Evolutionary conservation across 208 protist genomes (phyloP).

Genomic region (Novymonas esmeraldas): DNA sequence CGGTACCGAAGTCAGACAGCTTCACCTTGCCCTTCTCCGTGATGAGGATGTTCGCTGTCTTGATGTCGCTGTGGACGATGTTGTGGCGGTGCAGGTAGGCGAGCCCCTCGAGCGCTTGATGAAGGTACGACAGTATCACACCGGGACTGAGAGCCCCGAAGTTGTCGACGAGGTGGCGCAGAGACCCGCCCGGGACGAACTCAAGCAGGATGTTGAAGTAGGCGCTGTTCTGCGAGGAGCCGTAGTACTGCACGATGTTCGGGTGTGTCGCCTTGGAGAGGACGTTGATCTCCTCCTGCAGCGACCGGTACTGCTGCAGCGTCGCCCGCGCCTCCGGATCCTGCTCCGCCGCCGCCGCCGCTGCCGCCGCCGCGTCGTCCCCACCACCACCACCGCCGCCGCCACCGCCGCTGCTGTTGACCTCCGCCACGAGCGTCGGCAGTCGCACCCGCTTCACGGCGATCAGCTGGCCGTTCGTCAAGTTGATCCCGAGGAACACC

Average conservation of each 20-base stretch:
- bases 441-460: constrained; percentile 90
- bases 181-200: constrained; percentile 90
- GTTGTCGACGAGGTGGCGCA: constrained; percentile 89
- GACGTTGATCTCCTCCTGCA: constrained; percentile 91
- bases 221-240: constrained; percentile 73
- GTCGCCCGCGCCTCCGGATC: constrained; percentile 59
- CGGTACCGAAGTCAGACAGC: constrained; percentile 91
- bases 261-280: constrained; percentile 88
- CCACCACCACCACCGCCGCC: constrained; percentile 43
- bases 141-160: constrained; percentile 85
- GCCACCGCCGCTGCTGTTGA: constrained; percentile 20
- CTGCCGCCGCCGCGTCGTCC: constrained; percentile 51
- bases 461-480: constrained; percentile 90
- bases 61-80: constrained; percentile 93
- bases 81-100: constrained; percentile 86
- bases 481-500: constrained; percentile 91
- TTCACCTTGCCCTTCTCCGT: constrained; percentile 87
- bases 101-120: constrained; percentile 83
- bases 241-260: constrained; percentile 93
- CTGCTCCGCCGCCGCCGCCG: constrained; percentile 28
- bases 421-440: constrained; percentile 38
- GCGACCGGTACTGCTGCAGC: constrained; percentile 80
- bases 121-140: constrained; percentile 85
- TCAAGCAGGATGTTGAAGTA: constrained; percentile 94
- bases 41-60: constrained; percentile 92